Evolutionary conservation across 2,329 filamentous ascomycete genomes (phyloP), one percentile per base, ranked within the genome.

Genomic region (Fusarium tricinctum): DNA sequence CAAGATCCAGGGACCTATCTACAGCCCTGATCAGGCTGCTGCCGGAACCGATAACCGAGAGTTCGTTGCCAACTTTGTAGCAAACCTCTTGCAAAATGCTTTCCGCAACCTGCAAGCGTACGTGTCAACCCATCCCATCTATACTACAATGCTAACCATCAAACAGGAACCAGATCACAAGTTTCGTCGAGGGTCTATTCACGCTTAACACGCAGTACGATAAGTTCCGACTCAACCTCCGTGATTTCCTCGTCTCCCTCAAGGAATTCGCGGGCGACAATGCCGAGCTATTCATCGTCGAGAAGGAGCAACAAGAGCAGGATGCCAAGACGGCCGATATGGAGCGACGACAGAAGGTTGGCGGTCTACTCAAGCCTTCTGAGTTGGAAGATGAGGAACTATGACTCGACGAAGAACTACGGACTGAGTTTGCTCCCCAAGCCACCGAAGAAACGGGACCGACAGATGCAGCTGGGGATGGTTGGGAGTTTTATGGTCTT

Each of bases 201-300:
- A 88, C 90, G 8, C 87, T 92, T 71, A 98, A 97, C 78, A 92
- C 91, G 58, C 92, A 97, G 75, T 90, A 97, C 70, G 92, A 93
- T 77, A 94, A 94, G 78, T 99, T 99, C 90, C 97, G 97, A 79
- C 89, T 97, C 56, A 94, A 97, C 75, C 84, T 99, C 52, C 93
- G 96, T 70, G 96, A 99, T 81, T 99, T 99, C 88, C 83, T 99
- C 72, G 97, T 99, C 74, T 97, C 94, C 22, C 85, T 99, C 72
- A 97, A 97, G 82, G 97, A 99, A 81, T 99, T 98, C 68, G 90
- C 93, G 1, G 96, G 93, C 52, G 96, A 99, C 81, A 97, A 98
- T 74, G 89, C 95, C 1, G 96, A 99, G 77, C 86, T 99, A 12
- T 99, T 92, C 80, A 89, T 92, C 6, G 94, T 97, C 60, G 96